A percentile compares a stretch with the other conserved stretches of the same genome.
Evolutionary conservation across 768 basidiomycete species (phyloP).

Genomic region (Gautieria morchelliformis): DNA sequence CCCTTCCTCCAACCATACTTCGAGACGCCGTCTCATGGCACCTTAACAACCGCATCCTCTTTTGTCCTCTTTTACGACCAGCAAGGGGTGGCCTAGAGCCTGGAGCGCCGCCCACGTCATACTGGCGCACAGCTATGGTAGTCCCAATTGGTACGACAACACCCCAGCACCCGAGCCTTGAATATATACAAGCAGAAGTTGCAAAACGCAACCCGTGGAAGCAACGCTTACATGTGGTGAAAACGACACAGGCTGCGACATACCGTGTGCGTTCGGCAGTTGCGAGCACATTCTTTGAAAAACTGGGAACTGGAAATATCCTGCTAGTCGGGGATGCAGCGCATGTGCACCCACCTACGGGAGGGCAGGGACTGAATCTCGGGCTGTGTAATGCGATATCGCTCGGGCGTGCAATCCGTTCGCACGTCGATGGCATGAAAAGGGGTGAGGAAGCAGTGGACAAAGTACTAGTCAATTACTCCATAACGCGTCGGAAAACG

Average conservation of each 20-base stretch:
- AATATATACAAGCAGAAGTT: conserved; percentile 4
- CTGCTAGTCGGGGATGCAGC: conserved; percentile 38
- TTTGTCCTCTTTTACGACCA: neutral
- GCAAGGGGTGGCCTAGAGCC: too few relatives aligned
- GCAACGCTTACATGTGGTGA: neutral
- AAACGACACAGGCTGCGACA: neutral
- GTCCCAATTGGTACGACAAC: neutral
- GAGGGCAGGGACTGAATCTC: conserved; percentile 53
- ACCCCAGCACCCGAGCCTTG: conserved; percentile 1
- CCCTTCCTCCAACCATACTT: neutral
- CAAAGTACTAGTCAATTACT: conserved; percentile 26
- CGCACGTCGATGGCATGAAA: conserved; percentile 19
- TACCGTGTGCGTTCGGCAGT: conserved; percentile 1
- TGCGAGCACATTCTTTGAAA: neutral
- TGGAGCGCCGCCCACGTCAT: neutral
- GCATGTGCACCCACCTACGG: conserved; percentile 43
- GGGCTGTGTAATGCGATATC: conserved; percentile 44
- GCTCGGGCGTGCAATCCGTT: conserved; percentile 32
- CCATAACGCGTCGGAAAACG: conserved; percentile 24
- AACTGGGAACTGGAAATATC: neutral
- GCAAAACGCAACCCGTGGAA: conserved; percentile 1
- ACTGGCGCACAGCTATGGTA: neutral
- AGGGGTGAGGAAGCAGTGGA: conserved; percentile 19
- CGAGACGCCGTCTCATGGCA: neutral
- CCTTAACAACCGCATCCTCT: neutral